Conservation (phyloP, 805 yeast species). For the Wickerhamiella sergipiensis region DNA sequence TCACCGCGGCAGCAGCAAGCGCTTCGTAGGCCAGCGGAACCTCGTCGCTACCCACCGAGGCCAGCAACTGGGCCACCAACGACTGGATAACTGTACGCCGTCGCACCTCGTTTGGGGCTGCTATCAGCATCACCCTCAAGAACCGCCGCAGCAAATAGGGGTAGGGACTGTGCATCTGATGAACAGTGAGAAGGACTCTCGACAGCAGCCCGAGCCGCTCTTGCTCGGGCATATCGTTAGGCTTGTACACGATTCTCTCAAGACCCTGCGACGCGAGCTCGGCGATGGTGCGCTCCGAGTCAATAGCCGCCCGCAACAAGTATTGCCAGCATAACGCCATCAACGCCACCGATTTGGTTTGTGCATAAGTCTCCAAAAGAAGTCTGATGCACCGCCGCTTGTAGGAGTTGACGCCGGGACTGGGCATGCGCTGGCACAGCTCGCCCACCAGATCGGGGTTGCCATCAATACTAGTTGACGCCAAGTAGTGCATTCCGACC, state of each 20-base stretch:
- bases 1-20: slow-evolving; percentile 3
- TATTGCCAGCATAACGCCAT: slow-evolving; percentile 4
- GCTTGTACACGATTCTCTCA: neutral
- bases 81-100: neutral
- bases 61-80: slow-evolving; percentile 3
- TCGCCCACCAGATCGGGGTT: neutral
- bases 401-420: slow-evolving; percentile 5
- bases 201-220: neutral
- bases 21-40: neutral
- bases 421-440: neutral
- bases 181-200: neutral
- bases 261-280: neutral
- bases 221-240: neutral
- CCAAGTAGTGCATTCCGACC: slow-evolving; percentile 1
- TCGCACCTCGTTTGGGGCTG: neutral
- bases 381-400: slow-evolving; percentile 6
- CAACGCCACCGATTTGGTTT: neutral
- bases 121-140: neutral
- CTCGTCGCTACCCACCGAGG: neutral
- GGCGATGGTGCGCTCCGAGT: slow-evolving; percentile 1
- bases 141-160: slow-evolving; percentile 1
- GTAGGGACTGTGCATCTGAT: neutral
- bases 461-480: slow-evolving; percentile 1
- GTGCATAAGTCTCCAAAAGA: neutral
- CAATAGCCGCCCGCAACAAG: slow-evolving; percentile 2